Base-by-base conservation (phyloP, 1,139 yeast genomes). In the Taphrina communis region DNA sequence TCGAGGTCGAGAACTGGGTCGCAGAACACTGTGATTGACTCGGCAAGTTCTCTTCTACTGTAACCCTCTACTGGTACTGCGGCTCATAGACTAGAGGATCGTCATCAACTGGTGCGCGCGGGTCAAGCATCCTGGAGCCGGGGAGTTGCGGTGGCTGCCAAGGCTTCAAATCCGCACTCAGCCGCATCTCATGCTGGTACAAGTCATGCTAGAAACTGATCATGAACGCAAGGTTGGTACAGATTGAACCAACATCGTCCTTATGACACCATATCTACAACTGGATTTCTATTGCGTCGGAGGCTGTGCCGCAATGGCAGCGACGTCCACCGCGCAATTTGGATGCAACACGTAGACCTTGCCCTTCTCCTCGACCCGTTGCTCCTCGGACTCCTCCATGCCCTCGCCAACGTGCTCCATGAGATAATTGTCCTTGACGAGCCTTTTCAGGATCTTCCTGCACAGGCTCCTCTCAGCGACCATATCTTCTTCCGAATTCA, bases 351-450 rank as follows among this genome's bases (percentile, higher is more conserved):
- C 68, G 31, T 65, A 65, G 31, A 57, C 55, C 63, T 57, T 58
- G 52, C 57, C 63, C 17, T 41, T 25, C n/a, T 12, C 61, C 58
- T 48, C 68, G 50, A 51, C 56, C 12, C 35, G 63, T 9, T 42
- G 50, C 55, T 55, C 53, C 58, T 53, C 61, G 17, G 53, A 31
- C 17, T 62, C 66, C 31, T 63, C 70, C 59, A 62, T 42, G 17
- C 67, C 67, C 44, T 58, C 59, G 52, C 91, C 92, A 42, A 86
- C 85, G 62, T 95, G 87, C 74, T 87, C 88, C 91, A 94, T 87
- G 75, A 94, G 82, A 56, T 94, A 87, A 75, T 90, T 86, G 76
- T 94, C 98, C 76, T 89, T 89, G 36, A 89, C 96, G 75, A 95
- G 83, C 74, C 95, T 84, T 77, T 87, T 88, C 76, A 94, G 81